A percentile compares a stretch with the other conserved stretches of the same genome.
Conservation (phyloP, 768 basidiomycete species). For the Hirschioporus abietinus region DNA sequence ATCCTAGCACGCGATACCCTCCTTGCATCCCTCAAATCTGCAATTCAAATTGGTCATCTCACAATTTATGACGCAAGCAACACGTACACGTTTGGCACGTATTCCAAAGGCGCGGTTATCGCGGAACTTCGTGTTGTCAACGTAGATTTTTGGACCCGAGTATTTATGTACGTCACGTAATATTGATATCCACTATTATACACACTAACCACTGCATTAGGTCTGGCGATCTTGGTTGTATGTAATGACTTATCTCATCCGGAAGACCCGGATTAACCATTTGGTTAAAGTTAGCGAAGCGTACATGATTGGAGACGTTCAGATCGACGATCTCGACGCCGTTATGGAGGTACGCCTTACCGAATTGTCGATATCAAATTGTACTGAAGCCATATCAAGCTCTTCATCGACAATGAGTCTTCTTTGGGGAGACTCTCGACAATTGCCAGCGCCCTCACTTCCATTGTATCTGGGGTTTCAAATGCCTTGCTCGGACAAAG, state of each 20-base stretch:
- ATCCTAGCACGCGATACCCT: slow-evolving; percentile 53
- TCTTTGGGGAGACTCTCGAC: slow-evolving; percentile 42
- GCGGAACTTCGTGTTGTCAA: slow-evolving; percentile 52
- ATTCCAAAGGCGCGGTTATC: slow-evolving; percentile 54
- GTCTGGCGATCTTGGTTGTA: slow-evolving; percentile 18
- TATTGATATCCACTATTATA: slow-evolving; percentile 9
- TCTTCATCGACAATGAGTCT: slow-evolving; percentile 21
- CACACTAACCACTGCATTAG: slow-evolving; percentile 22
- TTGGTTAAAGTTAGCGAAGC: slow-evolving; percentile 57
- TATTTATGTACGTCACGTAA: slow-evolving; percentile 44
- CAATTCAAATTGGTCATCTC: slow-evolving; percentile 53
- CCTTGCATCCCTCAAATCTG: slow-evolving; percentile 50
- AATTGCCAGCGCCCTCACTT: slow-evolving; percentile 16
- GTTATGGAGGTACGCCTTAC: slow-evolving; percentile 53
- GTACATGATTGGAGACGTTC: slow-evolving; percentile 66
- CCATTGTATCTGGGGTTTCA: slow-evolving; percentile 27
- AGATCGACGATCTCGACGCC: slow-evolving; percentile 53
- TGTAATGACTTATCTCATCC: slow-evolving; percentile 18
- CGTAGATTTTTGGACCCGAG: slow-evolving; percentile 63
- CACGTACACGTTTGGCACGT: slow-evolving; percentile 51
- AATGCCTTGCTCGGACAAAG: slow-evolving; percentile 75
- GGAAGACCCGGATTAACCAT: slow-evolving; percentile 11
- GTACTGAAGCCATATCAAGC: not conserved
- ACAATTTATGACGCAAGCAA: slow-evolving; percentile 60
- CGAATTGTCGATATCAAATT: not conserved